These are phyloP conservation scores for Beta lomatogona DNA, from an alignment of 179 eudicot genomes.

Conservation along the genomic window DNA sequence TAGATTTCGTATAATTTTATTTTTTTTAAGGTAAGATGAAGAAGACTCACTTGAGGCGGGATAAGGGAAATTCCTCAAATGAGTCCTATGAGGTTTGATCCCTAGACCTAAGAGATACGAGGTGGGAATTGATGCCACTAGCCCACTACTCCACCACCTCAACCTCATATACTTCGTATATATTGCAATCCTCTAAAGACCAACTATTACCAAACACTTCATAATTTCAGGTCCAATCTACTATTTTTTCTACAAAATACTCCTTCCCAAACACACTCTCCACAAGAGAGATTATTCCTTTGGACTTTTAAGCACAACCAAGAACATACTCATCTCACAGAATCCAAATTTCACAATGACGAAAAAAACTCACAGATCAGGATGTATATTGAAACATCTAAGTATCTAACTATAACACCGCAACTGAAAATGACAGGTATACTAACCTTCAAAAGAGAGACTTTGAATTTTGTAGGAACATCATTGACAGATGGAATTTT, in stretches of 20 bases:
- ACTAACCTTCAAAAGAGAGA: conserved; percentile 89
- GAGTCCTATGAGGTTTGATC: no score
- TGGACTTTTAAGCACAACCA: no score
- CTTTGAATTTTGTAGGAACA: conserved; percentile 73
- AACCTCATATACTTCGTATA: neutral
- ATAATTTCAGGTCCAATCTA: neutral
- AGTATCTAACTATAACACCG: neutral
- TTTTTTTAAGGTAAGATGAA: no score
- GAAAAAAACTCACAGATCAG: neutral
- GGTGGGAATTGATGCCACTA: no score
- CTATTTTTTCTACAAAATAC: neutral
- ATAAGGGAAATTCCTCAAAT: no score
- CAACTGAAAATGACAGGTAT: neutral
- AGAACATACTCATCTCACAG: neutral
- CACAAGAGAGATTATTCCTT: neutral
- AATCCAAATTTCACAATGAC: neutral
- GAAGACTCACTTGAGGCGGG: no score
- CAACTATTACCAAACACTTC: neutral
- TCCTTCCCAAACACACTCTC: neutral
- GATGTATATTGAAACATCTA: neutral
- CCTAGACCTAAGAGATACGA: no score
- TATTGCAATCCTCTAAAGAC: neutral
- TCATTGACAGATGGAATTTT: conserved; percentile 93
- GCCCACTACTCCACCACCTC: no score
- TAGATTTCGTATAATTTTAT: no score